A percentile compares a stretch with the other conserved stretches of the same genome.
Conservation (phyloP, 345 rosid species). For the Eucalyptus erythrocorys region DNA sequence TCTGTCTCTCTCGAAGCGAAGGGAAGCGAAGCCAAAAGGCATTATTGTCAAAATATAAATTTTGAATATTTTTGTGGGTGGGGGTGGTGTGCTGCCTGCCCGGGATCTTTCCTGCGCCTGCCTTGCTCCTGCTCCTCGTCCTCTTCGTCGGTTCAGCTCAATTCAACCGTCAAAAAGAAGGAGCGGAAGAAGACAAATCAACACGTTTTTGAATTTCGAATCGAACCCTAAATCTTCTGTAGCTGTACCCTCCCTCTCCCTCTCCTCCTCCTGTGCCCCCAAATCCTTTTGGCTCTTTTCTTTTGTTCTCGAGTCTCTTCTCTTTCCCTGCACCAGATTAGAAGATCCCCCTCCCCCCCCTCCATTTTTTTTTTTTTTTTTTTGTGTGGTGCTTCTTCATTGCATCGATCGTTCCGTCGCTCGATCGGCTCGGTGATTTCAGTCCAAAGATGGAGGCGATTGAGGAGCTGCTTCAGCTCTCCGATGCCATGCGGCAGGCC, state of each 20-base stretch:
- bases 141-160: background rate
- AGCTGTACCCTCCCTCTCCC: background rate
- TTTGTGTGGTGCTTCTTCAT: background rate
- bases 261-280: background rate
- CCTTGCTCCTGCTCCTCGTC: background rate
- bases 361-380: background rate
- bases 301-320: background rate
- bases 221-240: background rate
- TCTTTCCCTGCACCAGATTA: background rate
- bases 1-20: background rate
- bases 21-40: background rate
- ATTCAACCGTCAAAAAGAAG: background rate
- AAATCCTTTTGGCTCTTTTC: background rate
- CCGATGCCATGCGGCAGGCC: conserved; percentile 88
- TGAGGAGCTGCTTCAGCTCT: conserved; percentile 80
- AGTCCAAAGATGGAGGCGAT: conserved; percentile 67
- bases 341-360: too few species aligned
- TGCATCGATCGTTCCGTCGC: background rate
- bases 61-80: background rate
- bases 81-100: background rate
- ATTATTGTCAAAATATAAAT: background rate
- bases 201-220: background rate
- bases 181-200: background rate
- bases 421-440: background rate
- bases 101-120: background rate